A percentile compares a stretch with the other conserved stretches of the same genome.
Evolutionary conservation across 2,329 filamentous ascomycete genomes (phyloP).

Genomic region (Hypocrella siamensis): DNA sequence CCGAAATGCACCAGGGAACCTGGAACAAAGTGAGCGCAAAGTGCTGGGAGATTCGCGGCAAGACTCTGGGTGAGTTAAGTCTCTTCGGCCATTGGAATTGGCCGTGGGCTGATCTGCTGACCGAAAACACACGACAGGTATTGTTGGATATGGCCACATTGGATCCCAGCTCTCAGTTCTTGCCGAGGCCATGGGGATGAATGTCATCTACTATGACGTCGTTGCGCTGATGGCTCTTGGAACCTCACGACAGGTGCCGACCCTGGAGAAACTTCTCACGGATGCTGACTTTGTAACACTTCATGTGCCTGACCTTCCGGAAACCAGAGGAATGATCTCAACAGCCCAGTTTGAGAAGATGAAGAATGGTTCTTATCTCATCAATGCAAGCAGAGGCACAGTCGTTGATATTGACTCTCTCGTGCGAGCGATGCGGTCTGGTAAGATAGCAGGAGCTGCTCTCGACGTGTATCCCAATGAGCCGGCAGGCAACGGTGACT

Average conservation of each 20-base stretch:
- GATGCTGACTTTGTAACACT: slow-evolving; percentile 84
- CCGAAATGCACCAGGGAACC: slow-evolving; percentile 80
- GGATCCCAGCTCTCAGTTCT: slow-evolving; percentile 90
- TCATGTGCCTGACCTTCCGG: slow-evolving; percentile 83
- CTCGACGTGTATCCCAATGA: slow-evolving; percentile 93
- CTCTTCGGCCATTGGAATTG: neutral
- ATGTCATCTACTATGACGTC: slow-evolving; percentile 92
- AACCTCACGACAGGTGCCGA: slow-evolving; percentile 68
- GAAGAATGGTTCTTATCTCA: slow-evolving; percentile 85
- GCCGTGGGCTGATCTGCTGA: too few relatives aligned
- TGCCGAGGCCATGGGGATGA: slow-evolving; percentile 96
- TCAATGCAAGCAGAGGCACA: slow-evolving; percentile 88
- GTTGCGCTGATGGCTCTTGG: slow-evolving; percentile 89
- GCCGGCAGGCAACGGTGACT: slow-evolving; percentile 84
- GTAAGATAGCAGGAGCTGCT: slow-evolving; percentile 86
- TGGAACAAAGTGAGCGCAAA: slow-evolving; percentile 97
- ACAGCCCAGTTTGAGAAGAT: slow-evolving; percentile 65
- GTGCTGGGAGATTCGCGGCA: slow-evolving; percentile 97
- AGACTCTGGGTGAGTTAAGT: slow-evolving; percentile 58
- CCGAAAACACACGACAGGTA: too few relatives aligned
- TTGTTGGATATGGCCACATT: slow-evolving; percentile 95
- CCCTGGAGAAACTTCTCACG: slow-evolving; percentile 58
- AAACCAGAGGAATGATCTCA: slow-evolving; percentile 91
- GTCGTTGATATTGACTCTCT: slow-evolving; percentile 90
- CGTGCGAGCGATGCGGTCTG: slow-evolving; percentile 70